Evolutionary conservation across 768 basidiomycete genomes (phyloP).

Genomic region (Suillus spraguei): DNA sequence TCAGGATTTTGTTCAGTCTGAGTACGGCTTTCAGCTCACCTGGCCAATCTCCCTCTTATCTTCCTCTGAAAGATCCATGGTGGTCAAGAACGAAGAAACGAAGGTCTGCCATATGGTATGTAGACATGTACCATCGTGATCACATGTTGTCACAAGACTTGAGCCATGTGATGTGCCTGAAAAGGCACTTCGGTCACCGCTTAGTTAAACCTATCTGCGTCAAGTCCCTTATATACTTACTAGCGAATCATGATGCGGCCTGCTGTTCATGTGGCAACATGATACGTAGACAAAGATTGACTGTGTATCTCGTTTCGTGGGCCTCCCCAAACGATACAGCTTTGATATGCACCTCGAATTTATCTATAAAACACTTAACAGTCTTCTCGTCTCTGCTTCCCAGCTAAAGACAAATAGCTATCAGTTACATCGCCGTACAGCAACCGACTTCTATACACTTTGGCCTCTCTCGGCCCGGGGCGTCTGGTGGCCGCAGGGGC

Average conservation of each 20-base stretch:
- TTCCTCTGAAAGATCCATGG: slow-evolving; percentile 31
- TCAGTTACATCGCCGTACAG: not conserved
- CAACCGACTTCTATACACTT: not conserved
- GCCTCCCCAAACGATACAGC: not conserved
- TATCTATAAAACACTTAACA: not conserved
- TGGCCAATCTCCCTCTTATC: slow-evolving; percentile 50
- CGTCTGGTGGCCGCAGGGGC: not conserved
- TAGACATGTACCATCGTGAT: not conserved
- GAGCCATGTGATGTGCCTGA: not conserved
- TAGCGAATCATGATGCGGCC: not conserved
- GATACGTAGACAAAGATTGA: not conserved
- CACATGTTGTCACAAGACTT: not conserved
- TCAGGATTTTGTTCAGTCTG: not conserved
- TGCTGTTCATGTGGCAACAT: not conserved
- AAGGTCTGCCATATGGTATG: not conserved
- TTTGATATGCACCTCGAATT: not conserved
- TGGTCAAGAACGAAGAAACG: not conserved
- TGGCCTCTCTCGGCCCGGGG: not conserved
- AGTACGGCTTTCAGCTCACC: slow-evolving; percentile 27
- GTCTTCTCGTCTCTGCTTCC: not conserved
- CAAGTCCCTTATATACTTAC: not conserved
- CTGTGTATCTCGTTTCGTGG: not conserved
- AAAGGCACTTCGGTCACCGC: not conserved
- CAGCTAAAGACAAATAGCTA: not conserved
- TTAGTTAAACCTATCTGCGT: not conserved